Conservation (phyloP, 495 filamentous ascomycete species). For the Apodospora peruviana region DNA sequence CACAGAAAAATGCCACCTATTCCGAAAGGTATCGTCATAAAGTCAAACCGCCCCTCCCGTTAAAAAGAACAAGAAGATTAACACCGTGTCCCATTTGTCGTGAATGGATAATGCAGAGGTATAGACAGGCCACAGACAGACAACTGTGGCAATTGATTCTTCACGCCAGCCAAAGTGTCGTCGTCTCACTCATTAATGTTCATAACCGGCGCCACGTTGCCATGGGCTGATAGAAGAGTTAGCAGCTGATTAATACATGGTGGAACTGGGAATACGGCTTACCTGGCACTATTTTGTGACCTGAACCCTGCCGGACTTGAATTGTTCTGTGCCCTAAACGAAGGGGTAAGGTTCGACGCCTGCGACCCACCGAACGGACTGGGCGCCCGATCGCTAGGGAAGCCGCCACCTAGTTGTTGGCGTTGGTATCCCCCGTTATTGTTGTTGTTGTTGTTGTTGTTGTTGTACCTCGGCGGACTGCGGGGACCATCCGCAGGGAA, state of each 20-base stretch:
- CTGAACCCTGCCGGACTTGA: constrained; percentile 34
- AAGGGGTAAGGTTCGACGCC: constrained; percentile 4
- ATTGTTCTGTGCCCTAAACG: constrained; percentile 26
- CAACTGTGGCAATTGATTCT: too few relatives aligned
- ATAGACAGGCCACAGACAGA: constrained; percentile 6
- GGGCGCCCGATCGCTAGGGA: background rate
- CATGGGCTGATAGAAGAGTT: constrained; percentile 37
- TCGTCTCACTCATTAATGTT: too few relatives aligned
- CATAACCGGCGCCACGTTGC: constrained; percentile 53
- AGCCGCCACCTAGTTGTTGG: constrained; percentile 2
- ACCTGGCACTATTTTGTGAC: constrained; percentile 40
- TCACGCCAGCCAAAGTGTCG: too few relatives aligned
- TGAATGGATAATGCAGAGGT: constrained; percentile 9
- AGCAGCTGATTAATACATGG: constrained; percentile 11
- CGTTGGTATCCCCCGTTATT: constrained; percentile 4
- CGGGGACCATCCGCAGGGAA: constrained; percentile 40
- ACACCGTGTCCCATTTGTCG: constrained; percentile 8
- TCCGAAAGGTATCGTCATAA: background rate
- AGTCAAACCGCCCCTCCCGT: background rate
- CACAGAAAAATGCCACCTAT: background rate
- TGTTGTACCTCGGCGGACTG: constrained; percentile 15
- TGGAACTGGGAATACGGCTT: constrained; percentile 12
- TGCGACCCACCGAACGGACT: constrained; percentile 7
- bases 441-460: constrained; percentile 10
- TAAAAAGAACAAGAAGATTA: background rate